Base-by-base conservation (phyloP, 768 basidiomycete species). In the Cytidiella melzeri region DNA sequence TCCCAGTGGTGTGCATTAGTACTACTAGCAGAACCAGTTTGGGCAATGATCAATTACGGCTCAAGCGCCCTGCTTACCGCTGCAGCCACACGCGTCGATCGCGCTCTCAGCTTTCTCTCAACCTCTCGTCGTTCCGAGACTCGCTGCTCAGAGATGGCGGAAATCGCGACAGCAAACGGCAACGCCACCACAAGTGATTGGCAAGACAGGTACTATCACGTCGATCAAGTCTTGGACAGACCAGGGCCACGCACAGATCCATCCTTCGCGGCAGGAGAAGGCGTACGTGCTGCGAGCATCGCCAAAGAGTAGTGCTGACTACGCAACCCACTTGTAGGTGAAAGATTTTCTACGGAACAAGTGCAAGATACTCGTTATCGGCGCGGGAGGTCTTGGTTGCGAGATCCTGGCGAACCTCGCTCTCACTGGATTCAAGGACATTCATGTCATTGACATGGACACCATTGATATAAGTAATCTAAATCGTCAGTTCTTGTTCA, bases 371-470 rank as follows among this genome's bases (percentile, higher is more conserved):
- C 80, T 98, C 38, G 95, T 98, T 55, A 98, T 99, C 60, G 96
- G 96, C 26, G 96, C 96, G 24, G 96, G 96, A 27, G 96, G 96
- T 48, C 73, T 99, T 37, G 96, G 96, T 10, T 99, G 88, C 68
- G 96, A 99, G 74, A 98, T 98, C 57, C 75, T 99, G 37, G 89
- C 94, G 52, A 96, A 98, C 68, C 79, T 99, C 43, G 95, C 96
- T 20, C 69, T 98, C 57, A 87, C 91, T 40, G 96, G 96, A 21
- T 99, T 98, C 82, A 90, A 87, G 68, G 90, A 98, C 61, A 96
- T 98, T 57, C 92, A 97, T 73, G 94, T 99, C 53, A 98, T 99
- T 64, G 96, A 99, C 74, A 98, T 99, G 94, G 95, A 99, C 74
- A 97, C 95, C 13, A 99, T 98, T 65, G 95, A 99, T 69, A 89